These are phyloP conservation scores for Leucocoprinus leucothites DNA, from an alignment of 768 basidiomycete genomes.

Conservation along the genomic window DNA sequence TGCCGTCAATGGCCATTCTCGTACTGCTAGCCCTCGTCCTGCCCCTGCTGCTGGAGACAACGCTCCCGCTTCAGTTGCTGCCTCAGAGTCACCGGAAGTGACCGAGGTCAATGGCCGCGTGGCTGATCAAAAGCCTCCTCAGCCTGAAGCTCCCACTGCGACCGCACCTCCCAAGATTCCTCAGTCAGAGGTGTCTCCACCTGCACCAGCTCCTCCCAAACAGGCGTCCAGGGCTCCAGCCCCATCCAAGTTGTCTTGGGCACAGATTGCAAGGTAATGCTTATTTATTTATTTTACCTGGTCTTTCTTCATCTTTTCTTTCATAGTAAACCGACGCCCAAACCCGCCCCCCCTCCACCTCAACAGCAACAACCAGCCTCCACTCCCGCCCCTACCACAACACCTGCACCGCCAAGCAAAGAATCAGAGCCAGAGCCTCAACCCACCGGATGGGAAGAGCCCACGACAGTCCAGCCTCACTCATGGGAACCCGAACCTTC, in stretches of 20 bases:
- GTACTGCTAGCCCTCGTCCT: constrained; percentile 31
- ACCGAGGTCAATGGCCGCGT: constrained; percentile 21
- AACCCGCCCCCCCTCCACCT: constrained; percentile 39
- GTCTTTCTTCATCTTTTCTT: constrained; percentile 5
- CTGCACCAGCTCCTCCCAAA: constrained; percentile 22
- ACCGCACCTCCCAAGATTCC: constrained; percentile 23
- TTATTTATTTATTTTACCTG: constrained; percentile 2
- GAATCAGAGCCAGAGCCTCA: constrained; percentile 27
- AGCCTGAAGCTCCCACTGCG: constrained; percentile 24
- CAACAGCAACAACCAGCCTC: constrained; percentile 28
- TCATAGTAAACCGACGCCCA: constrained; percentile 58
- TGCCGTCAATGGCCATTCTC: constrained; percentile 36
- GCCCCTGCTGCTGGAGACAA: constrained; percentile 19
- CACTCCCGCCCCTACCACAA: constrained; percentile 22
- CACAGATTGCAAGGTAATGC: constrained; percentile 76
- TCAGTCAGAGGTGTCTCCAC: constrained; percentile 27
- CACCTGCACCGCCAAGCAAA: constrained; percentile 24
- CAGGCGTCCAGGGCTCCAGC: constrained; percentile 53
- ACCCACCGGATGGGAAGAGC: constrained; percentile 63
- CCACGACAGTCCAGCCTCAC: constrained; percentile 64
- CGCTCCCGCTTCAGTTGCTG: constrained; percentile 23
- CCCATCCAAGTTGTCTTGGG: constrained; percentile 79
- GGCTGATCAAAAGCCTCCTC: constrained; percentile 28
- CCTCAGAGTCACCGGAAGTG: constrained; percentile 18
- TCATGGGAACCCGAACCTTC: constrained; percentile 50